Base-by-base conservation (phyloP, 345 rosid species). In the Trapa incisa region DNA sequence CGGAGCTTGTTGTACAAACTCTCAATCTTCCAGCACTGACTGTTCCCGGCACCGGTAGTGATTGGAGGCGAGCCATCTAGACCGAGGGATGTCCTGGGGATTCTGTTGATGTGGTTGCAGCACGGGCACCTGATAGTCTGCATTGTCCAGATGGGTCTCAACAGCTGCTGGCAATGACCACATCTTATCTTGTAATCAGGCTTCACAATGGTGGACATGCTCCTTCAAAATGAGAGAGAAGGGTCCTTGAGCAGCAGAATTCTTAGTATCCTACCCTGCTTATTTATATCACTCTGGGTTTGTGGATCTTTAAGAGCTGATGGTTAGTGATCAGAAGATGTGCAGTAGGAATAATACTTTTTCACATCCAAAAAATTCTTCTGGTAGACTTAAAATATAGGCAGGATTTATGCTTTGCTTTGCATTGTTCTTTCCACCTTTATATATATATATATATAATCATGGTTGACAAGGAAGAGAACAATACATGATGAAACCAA, bases 121-220 rank as follows among this genome's bases (percentile, higher is more conserved):
- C 37, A 42, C 32, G 65, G 71, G 68, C 75, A 73, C 5, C 65
- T 67, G 8, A 68, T 53, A 35, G 54, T 29, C 57, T 47, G 65
- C 37, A 45, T 56, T 33, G 70, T 62, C 72, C 75, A 73, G 45
- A 63, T 56, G 39, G 71, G 67, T 47, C 71, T 61, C 37, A 68
- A 39, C 54, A 64, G 68, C 38, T 64, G 39, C 39, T 73, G 63
- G 75, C 75, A 73, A 14, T 36, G 47, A 47, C 41, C 60, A 37
- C 75, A 73, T 43, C 39, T 53, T 11, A 58, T 9, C 63, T 58
- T 58, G 63, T 58, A 58, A 5, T 58, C 63, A 2, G 63, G 37
- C 63, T 58, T 58, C 38, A 12, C 37, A 1, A 32, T 37, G 0
- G 15, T 8, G 13, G 63, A 58, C 63, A 58, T 58, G 48, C 8